Conservation (phyloP, 1,284 basidiomycete species). For the Rhizopogon hawkerae region DNA sequence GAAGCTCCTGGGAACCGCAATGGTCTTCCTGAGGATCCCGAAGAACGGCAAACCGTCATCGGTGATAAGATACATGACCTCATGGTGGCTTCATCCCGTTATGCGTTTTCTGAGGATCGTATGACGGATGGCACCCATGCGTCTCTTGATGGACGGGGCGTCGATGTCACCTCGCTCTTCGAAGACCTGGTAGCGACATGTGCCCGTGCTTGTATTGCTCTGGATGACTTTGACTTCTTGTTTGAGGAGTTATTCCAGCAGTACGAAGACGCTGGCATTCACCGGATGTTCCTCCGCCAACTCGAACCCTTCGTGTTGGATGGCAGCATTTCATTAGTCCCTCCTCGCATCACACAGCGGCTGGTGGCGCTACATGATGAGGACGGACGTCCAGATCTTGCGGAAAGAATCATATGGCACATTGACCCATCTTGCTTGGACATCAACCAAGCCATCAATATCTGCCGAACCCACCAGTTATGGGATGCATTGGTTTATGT, state of each 20-base stretch:
- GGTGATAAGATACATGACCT: conserved; percentile 75
- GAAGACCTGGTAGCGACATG: conserved; percentile 81
- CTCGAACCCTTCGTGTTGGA: conserved; percentile 82
- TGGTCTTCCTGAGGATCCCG: conserved; percentile 67
- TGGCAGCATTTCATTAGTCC: conserved; percentile 64
- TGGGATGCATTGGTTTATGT: conserved; percentile 96
- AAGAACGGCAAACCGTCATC: conserved; percentile 56
- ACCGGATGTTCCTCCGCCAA: conserved; percentile 79
- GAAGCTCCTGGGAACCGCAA: conserved; percentile 81
- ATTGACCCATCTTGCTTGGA: conserved; percentile 89
- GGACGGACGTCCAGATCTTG: conserved; percentile 62
- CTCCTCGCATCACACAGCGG: conserved; percentile 82
- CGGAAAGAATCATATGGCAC: conserved; percentile 92
- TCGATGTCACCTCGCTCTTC: conserved; percentile 86
- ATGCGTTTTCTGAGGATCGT: conserved; percentile 91
- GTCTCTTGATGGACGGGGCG: conserved; percentile 78
- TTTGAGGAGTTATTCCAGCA: conserved; percentile 91
- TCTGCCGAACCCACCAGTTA: conserved; percentile 77
- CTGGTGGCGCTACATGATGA: conserved; percentile 76
- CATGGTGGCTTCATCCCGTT: conserved; percentile 81
- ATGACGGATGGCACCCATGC: conserved; percentile 84
- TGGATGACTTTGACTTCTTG: conserved; percentile 77
- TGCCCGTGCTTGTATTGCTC: conserved; percentile 74
- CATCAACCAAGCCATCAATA: conserved; percentile 83
- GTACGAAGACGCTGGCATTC: conserved; percentile 81